Evolutionary conservation across 2,329 filamentous ascomycete species (phyloP).

Genomic region (Cadophora luteo-olivacea): DNA sequence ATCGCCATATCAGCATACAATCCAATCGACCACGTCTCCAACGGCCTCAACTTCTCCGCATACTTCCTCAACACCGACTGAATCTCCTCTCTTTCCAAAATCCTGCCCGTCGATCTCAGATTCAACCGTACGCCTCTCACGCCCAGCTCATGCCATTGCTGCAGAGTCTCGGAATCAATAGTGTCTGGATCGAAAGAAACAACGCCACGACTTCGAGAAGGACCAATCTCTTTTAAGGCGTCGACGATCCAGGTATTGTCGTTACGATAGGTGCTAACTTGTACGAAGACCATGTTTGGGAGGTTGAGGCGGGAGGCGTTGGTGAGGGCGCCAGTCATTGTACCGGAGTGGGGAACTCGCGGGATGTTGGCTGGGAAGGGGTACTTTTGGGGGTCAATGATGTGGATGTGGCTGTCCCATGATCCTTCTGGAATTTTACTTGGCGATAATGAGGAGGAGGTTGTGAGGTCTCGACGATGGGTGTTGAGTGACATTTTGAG

Average conservation of each 20-base stretch:
- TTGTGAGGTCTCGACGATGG: constrained; percentile 9
- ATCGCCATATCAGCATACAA: constrained; percentile 27
- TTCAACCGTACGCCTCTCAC: constrained; percentile 67
- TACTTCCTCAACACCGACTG: constrained; percentile 47
- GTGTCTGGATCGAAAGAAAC: constrained; percentile 59
- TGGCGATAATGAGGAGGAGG: constrained; percentile 10
- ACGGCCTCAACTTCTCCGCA: constrained; percentile 54
- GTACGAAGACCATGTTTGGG: constrained; percentile 60
- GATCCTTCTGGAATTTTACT: constrained; percentile 14
- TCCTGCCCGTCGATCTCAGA: constrained; percentile 56
- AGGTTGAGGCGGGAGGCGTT: constrained; percentile 60
- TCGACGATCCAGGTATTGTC: constrained; percentile 66
- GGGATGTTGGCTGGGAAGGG: constrained; percentile 53
- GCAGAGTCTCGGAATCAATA: constrained; percentile 49
- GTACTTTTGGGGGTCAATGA: constrained; percentile 60
- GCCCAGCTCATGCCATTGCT: constrained; percentile 61
- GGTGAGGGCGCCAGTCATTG: constrained; percentile 55
- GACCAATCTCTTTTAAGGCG: constrained; percentile 56
- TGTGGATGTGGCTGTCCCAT: constrained; percentile 62
- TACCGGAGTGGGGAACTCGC: constrained; percentile 59
- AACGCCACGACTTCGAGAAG: constrained; percentile 58
- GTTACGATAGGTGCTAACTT: constrained; percentile 66
- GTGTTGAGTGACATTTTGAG: neutral
- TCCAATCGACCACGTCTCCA: constrained; percentile 26
- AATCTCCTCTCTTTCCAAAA: constrained; percentile 31